Evolutionary conservation across 768 basidiomycete genomes (phyloP), one percentile per base, ranked within the genome.

Genomic region (Trametes sanguinea): DNA sequence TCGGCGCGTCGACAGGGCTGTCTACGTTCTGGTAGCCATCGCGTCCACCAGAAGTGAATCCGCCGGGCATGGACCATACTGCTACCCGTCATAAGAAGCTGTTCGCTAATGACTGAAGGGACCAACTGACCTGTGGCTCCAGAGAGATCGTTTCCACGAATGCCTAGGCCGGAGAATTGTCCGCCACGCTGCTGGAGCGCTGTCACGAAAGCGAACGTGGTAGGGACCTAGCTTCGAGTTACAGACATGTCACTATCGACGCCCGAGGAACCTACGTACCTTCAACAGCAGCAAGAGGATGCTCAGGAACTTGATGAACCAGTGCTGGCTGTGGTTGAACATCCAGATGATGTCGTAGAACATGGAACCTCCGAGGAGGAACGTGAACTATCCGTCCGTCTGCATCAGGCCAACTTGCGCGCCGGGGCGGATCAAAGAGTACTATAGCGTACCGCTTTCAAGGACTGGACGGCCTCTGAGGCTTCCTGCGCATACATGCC

Each of bases 321-420:
- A 80, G 64, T 76, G 76, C 65, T 88, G 88, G 0, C 78, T 72
- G 67, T 88, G 78, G 46, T 69, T 80, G 32, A 79, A 69, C 77
- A 89, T 76, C 88, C 88, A 92, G 32, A 92, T 72, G 56, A 93
- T 74, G 72, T 94, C 92, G 63, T 86, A 85, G 39, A 92, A 22
- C 4, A 77, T 73, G 9, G 92, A 92, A 5, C 71, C 77, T 1
- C 81, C 81, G 17, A 94, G 71, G 39, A 92, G 73, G 57, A 78
- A 84, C 1, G 85, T 80, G 72, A 92, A 89, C 90, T 92, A 30
- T 27, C 45, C 22, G 27, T 52, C 54, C 10, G 30, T 7, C 17
- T 27, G 47, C 45, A 59, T 33, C 30, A 44, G 43, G 30, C 11
- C 4, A 9, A 52, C n/a, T 30, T 45, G 17, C 39, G 13, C 1